A percentile compares a stretch with the other conserved stretches of the same genome.
phyloP scores from a whole-genome alignment of 345 rosid species.

The Euphorbia pulcherrima region DNA sequence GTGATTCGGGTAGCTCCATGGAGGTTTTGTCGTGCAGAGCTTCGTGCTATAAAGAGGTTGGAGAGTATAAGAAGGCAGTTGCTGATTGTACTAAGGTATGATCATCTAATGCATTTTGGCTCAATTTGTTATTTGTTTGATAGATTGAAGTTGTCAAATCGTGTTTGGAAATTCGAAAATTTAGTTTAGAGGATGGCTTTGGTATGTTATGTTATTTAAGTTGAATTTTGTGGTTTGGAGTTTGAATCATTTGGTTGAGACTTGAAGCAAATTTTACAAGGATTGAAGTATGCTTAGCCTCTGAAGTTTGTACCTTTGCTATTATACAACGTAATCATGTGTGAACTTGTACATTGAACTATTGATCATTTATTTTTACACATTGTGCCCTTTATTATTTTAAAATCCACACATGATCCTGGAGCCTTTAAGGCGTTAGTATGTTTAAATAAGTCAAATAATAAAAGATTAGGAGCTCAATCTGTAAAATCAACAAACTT shows the following conservation, averaged over 20 bases:
- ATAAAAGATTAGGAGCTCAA: background rate
- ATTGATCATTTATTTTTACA: too few relatives aligned
- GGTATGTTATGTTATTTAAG: too few relatives aligned
- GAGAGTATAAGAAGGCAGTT: slow-evolving; percentile 98
- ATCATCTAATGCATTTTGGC: slow-evolving; percentile 6
- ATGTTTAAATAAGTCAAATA: too few relatives aligned
- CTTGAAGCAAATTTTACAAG: background rate
- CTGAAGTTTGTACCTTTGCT: too few relatives aligned
- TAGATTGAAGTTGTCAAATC: background rate
- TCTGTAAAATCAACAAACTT: background rate
- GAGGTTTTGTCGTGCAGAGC: slow-evolving; percentile 86
- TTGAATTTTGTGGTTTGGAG: background rate
- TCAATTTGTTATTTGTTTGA: background rate
- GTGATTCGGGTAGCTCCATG: slow-evolving; percentile 42
- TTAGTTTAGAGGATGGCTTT: background rate
- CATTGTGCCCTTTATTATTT: too few relatives aligned
- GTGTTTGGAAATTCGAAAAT: background rate
- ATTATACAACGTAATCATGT: background rate
- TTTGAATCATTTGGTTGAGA: background rate
- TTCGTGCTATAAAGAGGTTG: slow-evolving; percentile 98
- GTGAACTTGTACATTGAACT: too few relatives aligned
- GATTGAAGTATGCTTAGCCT: too few relatives aligned
- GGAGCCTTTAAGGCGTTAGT: background rate
- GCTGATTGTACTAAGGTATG: slow-evolving; percentile 89
- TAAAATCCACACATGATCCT: too few relatives aligned